Percentiles rank a stretch among this genome's conserved stretches.
These are phyloP conservation scores for Geotrichum armillariae DNA, from an alignment of 1,139 yeast genomes.

Conservation along the genomic window DNA sequence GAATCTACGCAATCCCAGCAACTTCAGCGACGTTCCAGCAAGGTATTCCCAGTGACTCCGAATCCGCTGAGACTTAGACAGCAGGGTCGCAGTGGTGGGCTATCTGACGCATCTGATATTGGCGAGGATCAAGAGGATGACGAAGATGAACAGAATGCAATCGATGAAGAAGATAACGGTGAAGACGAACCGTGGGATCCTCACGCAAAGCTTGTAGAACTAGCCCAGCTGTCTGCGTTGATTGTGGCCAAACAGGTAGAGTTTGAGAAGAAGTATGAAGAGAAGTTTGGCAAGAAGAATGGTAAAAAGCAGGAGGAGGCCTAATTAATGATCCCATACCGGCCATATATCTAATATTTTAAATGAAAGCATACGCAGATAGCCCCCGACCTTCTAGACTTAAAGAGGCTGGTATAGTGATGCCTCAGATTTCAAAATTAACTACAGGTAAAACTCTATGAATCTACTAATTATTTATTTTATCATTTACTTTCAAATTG, in stretches of 20 bases:
- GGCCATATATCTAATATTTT: too few relatives aligned
- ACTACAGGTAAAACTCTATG: too few relatives aligned
- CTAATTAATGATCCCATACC: too few relatives aligned
- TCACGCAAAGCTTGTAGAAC: conserved; percentile 29
- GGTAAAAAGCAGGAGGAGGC: not conserved
- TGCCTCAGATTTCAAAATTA: too few relatives aligned
- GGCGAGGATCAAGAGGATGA: conserved; percentile 20
- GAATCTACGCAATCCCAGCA: not conserved
- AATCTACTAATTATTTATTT: too few relatives aligned
- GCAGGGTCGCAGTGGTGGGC: conserved; percentile 15
- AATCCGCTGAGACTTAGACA: conserved; percentile 15
- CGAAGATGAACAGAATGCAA: conserved; percentile 2
- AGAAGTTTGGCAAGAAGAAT: conserved; percentile 13
- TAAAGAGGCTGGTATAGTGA: too few relatives aligned
- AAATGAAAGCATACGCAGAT: too few relatives aligned
- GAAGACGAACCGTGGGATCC: conserved; percentile 30
- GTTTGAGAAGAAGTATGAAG: conserved; percentile 15
- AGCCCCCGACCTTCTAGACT: too few relatives aligned
- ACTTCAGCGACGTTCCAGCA: not conserved
- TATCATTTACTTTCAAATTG: too few relatives aligned
- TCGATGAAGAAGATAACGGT: conserved; percentile 6
- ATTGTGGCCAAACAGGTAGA: conserved; percentile 25
- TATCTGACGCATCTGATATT: conserved; percentile 14
- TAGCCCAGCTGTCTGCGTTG: conserved; percentile 28
- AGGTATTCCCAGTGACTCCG: conserved; percentile 23